Conservation (phyloP, 2,329 filamentous ascomycete species). For the Phyllosticta ampelicida region DNA sequence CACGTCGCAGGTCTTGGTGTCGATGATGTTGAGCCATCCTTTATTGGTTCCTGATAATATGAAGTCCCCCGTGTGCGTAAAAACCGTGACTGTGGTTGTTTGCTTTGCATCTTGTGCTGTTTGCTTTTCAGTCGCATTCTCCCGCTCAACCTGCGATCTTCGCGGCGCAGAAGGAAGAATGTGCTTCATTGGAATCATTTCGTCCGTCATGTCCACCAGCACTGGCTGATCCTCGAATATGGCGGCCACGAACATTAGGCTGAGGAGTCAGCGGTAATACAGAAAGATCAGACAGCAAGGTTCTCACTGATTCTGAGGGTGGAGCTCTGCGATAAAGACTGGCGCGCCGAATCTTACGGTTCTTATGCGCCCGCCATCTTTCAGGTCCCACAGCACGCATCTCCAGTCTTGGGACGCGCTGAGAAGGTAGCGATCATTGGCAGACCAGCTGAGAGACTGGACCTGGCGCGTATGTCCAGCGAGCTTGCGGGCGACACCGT, state of each 20-base stretch:
- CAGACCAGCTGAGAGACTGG: slow-evolving; percentile 86
- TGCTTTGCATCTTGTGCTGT: slow-evolving; percentile 88
- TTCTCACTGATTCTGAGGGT: slow-evolving; percentile 75
- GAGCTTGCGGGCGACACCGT: slow-evolving; percentile 88
- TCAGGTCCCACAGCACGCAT: slow-evolving; percentile 87
- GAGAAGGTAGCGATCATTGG: slow-evolving; percentile 79
- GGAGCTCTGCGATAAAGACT: slow-evolving; percentile 90
- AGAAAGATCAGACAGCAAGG: not conserved
- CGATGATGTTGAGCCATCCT: slow-evolving; percentile 92
- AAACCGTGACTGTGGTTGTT: slow-evolving; percentile 85
- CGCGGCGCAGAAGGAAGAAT: slow-evolving; percentile 73
- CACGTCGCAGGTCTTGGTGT: slow-evolving; percentile 66
- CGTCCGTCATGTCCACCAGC: slow-evolving; percentile 67
- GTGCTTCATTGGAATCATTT: slow-evolving; percentile 58
- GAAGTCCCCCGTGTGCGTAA: slow-evolving; percentile 74
- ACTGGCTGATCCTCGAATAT: slow-evolving; percentile 89
- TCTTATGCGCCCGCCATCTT: slow-evolving; percentile 59
- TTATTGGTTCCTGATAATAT: slow-evolving; percentile 91
- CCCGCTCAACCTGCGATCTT: slow-evolving; percentile 57
- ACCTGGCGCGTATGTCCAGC: slow-evolving; percentile 89
- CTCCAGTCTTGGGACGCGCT: slow-evolving; percentile 96
- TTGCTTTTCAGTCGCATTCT: slow-evolving; percentile 71
- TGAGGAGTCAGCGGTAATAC: slow-evolving; percentile 23
- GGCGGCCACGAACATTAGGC: slow-evolving; percentile 76
- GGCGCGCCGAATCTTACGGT: slow-evolving; percentile 87